Base-by-base conservation (phyloP, 176 grass and related monocot species). In the Paspalum vaginatum region DNA sequence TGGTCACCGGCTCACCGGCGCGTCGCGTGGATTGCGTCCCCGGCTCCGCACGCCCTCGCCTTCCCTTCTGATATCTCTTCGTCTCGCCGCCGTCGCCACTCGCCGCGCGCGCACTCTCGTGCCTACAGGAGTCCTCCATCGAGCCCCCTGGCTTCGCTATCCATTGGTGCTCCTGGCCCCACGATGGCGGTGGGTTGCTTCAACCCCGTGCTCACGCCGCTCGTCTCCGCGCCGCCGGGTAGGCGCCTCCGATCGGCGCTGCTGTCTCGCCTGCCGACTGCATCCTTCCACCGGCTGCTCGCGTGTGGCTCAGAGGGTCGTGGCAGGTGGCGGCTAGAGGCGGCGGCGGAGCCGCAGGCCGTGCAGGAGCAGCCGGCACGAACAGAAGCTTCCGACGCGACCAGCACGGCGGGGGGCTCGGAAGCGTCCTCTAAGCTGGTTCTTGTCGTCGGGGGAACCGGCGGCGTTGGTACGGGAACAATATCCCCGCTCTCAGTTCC, bases 381-480 rank as follows among this genome's bases (percentile, higher is more conserved):
- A 50, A 39, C 73, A 51, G 71, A 49, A 26, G 61, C 20, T 27
- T 59, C 81, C 2, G 69, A 22, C 12, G 78, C 82, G 74, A 12
- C 77, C 17, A 55, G 73, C 13, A 53, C 15, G 6, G 46, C 82
- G 27, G 62, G 72, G 14, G 27, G 51, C 12, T 27, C 72, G 14
- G 72, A 83, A 9, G 79, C 89, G 39, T 92, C 85, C 53, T 85
- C 85, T 64, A 94, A 92, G 80, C 77, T 94, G 10, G 89, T 98
- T 50, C 81, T 98, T 11, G 95, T 94, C 70, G 73, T 91, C 53
- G 95, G 95, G 5, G 95, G 89, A 40, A 84, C 89, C 27, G 95
- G 92, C 47, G 95, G 95, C 75, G 95, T 94, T 41, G 95, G 92
- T 98, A 70, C 7, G 87, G 38, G 16, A 21, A 38, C 26, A 0